phyloP scores from a whole-genome alignment of 2,329 filamentous ascomycete genomes.

The Colletotrichum filicis region DNA sequence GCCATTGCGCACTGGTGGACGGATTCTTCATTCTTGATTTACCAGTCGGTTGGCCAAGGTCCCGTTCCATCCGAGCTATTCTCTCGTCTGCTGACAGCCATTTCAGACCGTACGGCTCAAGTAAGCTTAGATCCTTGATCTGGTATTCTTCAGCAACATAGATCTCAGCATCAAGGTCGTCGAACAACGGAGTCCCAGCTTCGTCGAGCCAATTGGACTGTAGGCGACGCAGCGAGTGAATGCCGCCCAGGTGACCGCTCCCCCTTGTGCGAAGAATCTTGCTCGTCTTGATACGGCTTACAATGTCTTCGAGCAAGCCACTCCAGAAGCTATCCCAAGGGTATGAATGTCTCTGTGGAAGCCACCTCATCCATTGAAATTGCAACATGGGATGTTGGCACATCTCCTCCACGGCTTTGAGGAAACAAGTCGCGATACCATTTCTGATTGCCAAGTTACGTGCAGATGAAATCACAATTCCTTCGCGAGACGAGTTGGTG shows the following conservation, averaged over 20 bases:
- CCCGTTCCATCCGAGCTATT: background rate
- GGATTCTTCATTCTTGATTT: background rate
- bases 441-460: constrained; percentile 50
- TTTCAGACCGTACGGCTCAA: background rate
- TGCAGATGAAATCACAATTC: constrained; percentile 48
- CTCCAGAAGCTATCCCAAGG: background rate
- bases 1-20: background rate
- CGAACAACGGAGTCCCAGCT: background rate
- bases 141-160: background rate
- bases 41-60: background rate
- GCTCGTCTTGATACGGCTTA: background rate
- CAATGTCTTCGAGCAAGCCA: background rate
- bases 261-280: background rate
- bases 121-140: background rate
- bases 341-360: constrained; percentile 44
- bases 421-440: constrained; percentile 46
- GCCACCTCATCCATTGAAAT: constrained; percentile 58
- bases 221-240: background rate
- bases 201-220: background rate
- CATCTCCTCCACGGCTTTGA: constrained; percentile 50
- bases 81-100: background rate
- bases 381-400: constrained; percentile 49
- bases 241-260: background rate
- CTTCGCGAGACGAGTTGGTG: constrained; percentile 56
- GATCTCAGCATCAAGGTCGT: background rate